Conservation (phyloP, 2,329 filamentous ascomycete species). For the Fusarium brevicatenulatum region DNA sequence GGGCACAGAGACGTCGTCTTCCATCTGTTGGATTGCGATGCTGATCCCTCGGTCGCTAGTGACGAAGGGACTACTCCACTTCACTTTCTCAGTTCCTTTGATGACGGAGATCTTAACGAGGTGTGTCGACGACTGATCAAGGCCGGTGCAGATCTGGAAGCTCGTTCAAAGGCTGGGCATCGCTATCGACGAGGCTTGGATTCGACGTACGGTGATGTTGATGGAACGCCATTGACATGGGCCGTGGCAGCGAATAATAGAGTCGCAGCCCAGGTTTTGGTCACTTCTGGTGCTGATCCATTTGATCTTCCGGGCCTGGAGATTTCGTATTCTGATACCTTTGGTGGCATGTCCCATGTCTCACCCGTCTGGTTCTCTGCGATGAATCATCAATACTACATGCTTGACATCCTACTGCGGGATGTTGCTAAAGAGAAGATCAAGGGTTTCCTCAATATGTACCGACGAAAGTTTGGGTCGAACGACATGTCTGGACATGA, state of each 20-base stretch:
- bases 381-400: neutral
- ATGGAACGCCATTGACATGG: neutral
- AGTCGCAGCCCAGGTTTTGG: fast-evolving
- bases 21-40: neutral
- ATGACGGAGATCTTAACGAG: fast-evolving
- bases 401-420: fast-evolving
- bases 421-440: fast-evolving
- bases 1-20: neutral
- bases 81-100: neutral
- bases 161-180: neutral
- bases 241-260: fast-evolving
- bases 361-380: neutral
- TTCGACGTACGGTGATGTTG: neutral
- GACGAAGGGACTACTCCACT: neutral
- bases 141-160: neutral
- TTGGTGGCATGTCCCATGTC: neutral
- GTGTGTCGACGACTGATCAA: neutral
- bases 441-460: fast-evolving
- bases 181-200: neutral
- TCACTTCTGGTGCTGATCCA: neutral
- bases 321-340: neutral
- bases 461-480: neutral
- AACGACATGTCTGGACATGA: neutral
- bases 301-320: neutral
- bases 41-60: neutral